A percentile compares a stretch with the other conserved stretches of the same genome.
Evolutionary conservation across 1,284 basidiomycete genomes (phyloP).

Genomic region (Porogramme epimiltina): DNA sequence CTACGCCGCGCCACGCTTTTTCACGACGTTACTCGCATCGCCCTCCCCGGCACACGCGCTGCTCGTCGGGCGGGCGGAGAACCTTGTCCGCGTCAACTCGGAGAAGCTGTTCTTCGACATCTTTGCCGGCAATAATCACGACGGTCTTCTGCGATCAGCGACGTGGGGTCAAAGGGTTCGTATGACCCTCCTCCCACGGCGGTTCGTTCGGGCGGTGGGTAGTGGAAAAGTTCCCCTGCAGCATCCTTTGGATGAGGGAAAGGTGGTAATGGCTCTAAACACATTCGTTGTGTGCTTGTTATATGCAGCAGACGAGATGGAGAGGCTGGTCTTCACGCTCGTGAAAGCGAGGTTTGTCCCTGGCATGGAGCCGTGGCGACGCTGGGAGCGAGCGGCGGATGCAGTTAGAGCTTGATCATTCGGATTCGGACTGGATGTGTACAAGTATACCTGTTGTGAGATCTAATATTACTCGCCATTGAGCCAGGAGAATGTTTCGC

Average conservation of each 20-base stretch:
- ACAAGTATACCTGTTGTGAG: too few relatives aligned
- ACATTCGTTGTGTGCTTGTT: slow-evolving; percentile 6
- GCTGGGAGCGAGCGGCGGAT: slow-evolving; percentile 25
- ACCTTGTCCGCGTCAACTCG: slow-evolving; percentile 21
- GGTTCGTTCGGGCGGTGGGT: slow-evolving; percentile 2
- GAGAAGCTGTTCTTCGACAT: slow-evolving; percentile 9
- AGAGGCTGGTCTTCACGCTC: slow-evolving; percentile 18
- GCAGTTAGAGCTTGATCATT: too few relatives aligned
- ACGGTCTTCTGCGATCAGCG: neutral
- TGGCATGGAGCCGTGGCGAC: slow-evolving; percentile 30
- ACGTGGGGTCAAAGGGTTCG: slow-evolving; percentile 19
- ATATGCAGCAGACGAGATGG: slow-evolving; percentile 16
- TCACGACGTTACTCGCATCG: slow-evolving; percentile 49
- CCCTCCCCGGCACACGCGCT: slow-evolving; percentile 39
- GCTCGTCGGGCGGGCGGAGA: slow-evolving; percentile 16
- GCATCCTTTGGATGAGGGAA: slow-evolving; percentile 21
- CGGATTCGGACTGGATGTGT: too few relatives aligned
- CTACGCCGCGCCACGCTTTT: slow-evolving; percentile 56
- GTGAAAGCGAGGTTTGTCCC: slow-evolving; percentile 27
- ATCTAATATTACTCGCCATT: too few relatives aligned
- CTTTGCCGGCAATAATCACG: neutral
- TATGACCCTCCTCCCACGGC: slow-evolving; percentile 10
- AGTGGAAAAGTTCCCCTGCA: slow-evolving; percentile 4
- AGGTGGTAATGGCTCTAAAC: slow-evolving; percentile 1
- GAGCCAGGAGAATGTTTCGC: too few relatives aligned